Evolutionary conservation across 495 filamentous ascomycete species (phyloP).

Genomic region (Trichoderma erinaceum): DNA sequence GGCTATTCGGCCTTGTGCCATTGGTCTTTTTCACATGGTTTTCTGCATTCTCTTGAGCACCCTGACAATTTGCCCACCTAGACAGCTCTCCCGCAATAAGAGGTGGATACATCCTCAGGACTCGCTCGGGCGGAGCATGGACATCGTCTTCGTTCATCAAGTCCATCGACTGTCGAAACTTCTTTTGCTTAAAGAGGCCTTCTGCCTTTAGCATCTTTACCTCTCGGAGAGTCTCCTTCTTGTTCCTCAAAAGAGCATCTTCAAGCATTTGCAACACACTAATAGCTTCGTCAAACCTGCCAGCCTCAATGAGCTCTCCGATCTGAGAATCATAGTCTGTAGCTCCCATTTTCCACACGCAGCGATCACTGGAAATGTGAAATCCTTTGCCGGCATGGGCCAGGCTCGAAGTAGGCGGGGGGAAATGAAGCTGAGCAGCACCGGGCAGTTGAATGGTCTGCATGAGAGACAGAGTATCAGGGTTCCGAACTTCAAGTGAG

Average conservation of each 20-base stretch:
- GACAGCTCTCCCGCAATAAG: slow-evolving; percentile 79
- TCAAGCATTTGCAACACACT: slow-evolving; percentile 84
- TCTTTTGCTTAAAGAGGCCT: slow-evolving; percentile 68
- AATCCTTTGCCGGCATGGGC: slow-evolving; percentile 94
- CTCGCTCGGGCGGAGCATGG: slow-evolving; percentile 79
- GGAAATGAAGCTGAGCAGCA: slow-evolving; percentile 82
- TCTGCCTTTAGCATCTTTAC: slow-evolving; percentile 89
- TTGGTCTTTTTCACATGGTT: slow-evolving; percentile 31
- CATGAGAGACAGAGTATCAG: slow-evolving; percentile 78
- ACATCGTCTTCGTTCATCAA: slow-evolving; percentile 76
- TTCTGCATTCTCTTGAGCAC: neutral
- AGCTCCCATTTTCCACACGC: slow-evolving; percentile 94
- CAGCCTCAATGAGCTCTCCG: slow-evolving; percentile 69
- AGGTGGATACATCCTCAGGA: slow-evolving; percentile 77
- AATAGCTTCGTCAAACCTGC: slow-evolving; percentile 83
- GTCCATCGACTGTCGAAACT: slow-evolving; percentile 84
- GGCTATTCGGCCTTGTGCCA: neutral
- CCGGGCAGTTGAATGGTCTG: slow-evolving; percentile 77
- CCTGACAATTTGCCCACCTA: slow-evolving; percentile 26
- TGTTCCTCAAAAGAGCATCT: slow-evolving; percentile 82
- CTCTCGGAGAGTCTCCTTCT: slow-evolving; percentile 69
- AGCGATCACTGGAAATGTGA: slow-evolving; percentile 78
- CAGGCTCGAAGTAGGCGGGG: slow-evolving; percentile 84
- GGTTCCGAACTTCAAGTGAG: slow-evolving; percentile 83
- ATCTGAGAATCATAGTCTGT: slow-evolving; percentile 89